Evolutionary conservation across 1,284 basidiomycete species (phyloP), one percentile per base, ranked within the genome.

Genomic region (Ceratobasidium sp.): DNA sequence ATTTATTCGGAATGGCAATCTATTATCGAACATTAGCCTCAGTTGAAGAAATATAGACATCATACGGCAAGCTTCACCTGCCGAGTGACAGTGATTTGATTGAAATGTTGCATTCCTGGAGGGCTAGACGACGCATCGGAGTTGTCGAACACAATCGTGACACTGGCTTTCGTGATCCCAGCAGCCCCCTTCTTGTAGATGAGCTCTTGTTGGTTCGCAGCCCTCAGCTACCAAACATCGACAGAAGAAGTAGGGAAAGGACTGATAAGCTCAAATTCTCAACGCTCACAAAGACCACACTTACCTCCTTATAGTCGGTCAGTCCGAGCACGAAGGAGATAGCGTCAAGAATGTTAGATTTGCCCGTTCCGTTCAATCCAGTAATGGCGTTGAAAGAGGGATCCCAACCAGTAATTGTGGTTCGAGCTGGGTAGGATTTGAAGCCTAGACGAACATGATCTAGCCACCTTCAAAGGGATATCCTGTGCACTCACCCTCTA

Each of bases 101-200:
- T 89, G 74, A 86, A 91, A 76, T 93, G 88, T 81, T 96, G 92
- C 57, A 94, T 90, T 0, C 96, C 96, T 1, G 93, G 88, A 0
- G 97, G 98, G 78, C 94, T 95, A 76, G 90, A 96, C 22, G 89
- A 87, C 36, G 90, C 88, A 82, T 99, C 96, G n/a, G 95, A 94
- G 82, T 99, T 99, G 87, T 99, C 96, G 82, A 99, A 99, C 0
- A 99, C 97, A 80, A 99, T 96, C 17, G 98, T 99, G 1, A 99
- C 98, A 76, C 95, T 97, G 0, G 98, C 98, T 85, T 98, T 98
- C 3, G 95, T 97, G 76, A 99, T 88, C 22, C 98, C 98, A 11
- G 98, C 97, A 82, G 99, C 97, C 2, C 98, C 98, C 57, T 97
- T 95, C 83, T 94, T 98, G 88, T 98, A 98, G 76, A 99, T 99